Evolutionary conservation across 345 rosid species (phyloP).

Genomic region (Eucalyptus tenuipes): DNA sequence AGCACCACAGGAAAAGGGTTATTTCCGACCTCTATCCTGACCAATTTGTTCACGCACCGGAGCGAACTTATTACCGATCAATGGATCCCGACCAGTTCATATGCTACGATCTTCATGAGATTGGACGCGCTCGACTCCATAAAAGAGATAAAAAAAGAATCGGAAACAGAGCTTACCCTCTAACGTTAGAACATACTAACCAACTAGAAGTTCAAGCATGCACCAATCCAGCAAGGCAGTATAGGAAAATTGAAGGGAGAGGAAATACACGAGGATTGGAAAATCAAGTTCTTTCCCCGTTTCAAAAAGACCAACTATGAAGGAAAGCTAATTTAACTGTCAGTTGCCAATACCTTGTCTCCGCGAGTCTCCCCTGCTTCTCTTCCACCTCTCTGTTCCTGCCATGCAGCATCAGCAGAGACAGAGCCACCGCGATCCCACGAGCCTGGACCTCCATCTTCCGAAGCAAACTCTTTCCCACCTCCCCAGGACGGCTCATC

Average conservation of each 20-base stretch:
- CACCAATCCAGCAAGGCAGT: background rate
- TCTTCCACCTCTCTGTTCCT: background rate
- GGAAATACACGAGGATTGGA: background rate
- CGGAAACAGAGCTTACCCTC: background rate
- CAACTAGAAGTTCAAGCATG: background rate
- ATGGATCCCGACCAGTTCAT: background rate
- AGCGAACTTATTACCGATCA: background rate
- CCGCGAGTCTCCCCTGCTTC: background rate
- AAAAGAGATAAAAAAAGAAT: background rate
- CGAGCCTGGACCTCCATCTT: background rate
- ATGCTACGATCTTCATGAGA: background rate
- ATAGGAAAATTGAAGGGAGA: background rate
- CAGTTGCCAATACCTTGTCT: background rate
- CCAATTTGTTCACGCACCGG: background rate
- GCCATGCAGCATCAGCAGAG: background rate
- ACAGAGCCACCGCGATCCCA: background rate
- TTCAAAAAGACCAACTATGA: background rate
- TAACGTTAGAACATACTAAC: background rate
- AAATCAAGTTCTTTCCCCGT: background rate
- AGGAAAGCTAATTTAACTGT: background rate
- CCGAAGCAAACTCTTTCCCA: background rate
- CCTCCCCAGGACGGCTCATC: background rate
- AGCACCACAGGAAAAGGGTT: background rate
- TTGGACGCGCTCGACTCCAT: background rate
- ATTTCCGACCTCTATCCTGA: background rate